Evolutionary conservation across 148 eudicot genomes (phyloP), one percentile per base, ranked within the genome.

Genomic region (Vaccinium corymbosum): DNA sequence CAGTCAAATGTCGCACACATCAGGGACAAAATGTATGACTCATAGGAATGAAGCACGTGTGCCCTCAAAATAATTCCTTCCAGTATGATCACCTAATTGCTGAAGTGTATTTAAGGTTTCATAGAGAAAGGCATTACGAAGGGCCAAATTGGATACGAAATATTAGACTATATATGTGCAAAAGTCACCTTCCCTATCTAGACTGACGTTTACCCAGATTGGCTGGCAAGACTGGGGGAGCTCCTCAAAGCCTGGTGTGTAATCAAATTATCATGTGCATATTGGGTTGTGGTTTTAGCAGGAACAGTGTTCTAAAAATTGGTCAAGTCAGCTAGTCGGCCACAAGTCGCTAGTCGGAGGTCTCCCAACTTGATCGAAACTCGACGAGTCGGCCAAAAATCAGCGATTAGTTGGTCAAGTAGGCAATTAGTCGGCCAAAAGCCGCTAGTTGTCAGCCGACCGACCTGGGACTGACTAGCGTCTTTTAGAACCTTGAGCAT

Each of bases 181-280:
- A 13, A 64, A 25, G 17, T 27, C 73, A 11, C 38, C 73, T 22
- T 27, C 42, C 38, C 13, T 27, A 27, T 2, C 16, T 68, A 68
- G 16, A 27, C 38, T 68, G 19, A 68, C 38, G 35, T 29, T 27
- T 27, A 14, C 73, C 17, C 27, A 68, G 42, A 68, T 68, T 38
- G 25, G 42, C 73, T 68, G 73, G 42, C 73, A 68, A 68, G 73
- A 68, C 73, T 68, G 12, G 73, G 73, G 0, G 73, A 68, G 73
- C 73, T 27, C 73, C 29, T 27, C 73, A 68, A 68, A 68, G 17
- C 42, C 42, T 27, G 73, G 17, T 68, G 27, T 27, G 32, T 68
- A 27, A 68, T 27, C 73, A 68, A 27, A 12, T 3, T 14, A 12
- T 3, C 16, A 14, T 53, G 15, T 53, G 57, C 12, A 14, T 53